A percentile compares a stretch with the other conserved stretches of the same genome.
phyloP scores from a whole-genome alignment of 2,329 filamentous ascomycete species.

The Aureobasidium sp. region DNA sequence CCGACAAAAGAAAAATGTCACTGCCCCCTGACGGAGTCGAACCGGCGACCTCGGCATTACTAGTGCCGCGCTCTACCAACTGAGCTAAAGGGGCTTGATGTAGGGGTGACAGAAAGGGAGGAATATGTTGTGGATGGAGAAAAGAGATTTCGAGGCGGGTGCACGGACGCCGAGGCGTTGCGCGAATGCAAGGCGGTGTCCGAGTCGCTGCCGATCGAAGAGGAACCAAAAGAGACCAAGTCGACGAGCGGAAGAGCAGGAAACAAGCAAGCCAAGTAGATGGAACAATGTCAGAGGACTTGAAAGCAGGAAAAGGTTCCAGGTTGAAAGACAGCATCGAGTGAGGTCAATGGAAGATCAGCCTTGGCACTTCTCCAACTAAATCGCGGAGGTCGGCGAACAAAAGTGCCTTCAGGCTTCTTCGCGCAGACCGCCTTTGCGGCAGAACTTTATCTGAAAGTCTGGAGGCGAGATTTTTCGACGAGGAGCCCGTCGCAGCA shows the following conservation, averaged over 20 bases:
- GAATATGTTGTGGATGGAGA: not conserved
- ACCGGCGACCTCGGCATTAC: constrained; percentile 10
- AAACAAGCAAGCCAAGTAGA: not conserved
- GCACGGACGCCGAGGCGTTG: not conserved
- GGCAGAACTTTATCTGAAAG: constrained; percentile 1
- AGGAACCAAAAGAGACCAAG: not conserved
- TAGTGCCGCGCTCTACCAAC: constrained; percentile 12
- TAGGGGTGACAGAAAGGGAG: not conserved
- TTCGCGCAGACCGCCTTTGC: not conserved
- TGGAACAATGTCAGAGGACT: too few relatives aligned
- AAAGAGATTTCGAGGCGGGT: not conserved
- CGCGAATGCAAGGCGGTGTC: not conserved
- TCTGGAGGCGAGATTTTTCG: constrained; percentile 8
- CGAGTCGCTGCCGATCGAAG: not conserved
- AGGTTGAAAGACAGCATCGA: not conserved
- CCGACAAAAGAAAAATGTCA: not conserved
- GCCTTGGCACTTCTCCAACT: not conserved
- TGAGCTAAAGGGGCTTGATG: constrained; percentile 8
- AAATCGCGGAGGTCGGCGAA: not conserved
- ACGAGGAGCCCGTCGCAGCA: not conserved
- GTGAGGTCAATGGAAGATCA: not conserved
- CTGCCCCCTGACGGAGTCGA: constrained; percentile 7
- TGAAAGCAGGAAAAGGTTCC: not conserved
- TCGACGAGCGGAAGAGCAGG: not conserved
- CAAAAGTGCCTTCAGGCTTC: not conserved